Evolutionary conservation across 257 asterid species (phyloP), one percentile per base, ranked within the genome.

Genomic region (Asclepias syriaca): DNA sequence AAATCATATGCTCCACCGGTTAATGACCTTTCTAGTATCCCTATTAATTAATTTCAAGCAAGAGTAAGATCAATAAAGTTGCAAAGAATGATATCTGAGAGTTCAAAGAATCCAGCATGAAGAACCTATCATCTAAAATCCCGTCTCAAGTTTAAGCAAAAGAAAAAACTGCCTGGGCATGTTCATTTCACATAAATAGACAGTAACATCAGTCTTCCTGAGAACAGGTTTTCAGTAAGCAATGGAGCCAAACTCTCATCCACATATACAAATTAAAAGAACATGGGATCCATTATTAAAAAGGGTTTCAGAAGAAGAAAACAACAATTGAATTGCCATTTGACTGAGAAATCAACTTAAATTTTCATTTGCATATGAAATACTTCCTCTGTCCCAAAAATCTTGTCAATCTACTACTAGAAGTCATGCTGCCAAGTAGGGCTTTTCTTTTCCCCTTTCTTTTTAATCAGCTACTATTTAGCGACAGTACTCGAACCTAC

Each of bases 1-100:
- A 90, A 90, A 82, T 81, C 92, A 78, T 77, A 85, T 24, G 95
- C 90, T 5, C 92, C 90, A 67, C 95, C 96, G 68, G 91, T 89
- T 85, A 87, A 73, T 3, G 84, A 60, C 61, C 74, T 64, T 77
- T 84, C 93, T 85, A 85, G 40, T 29, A 64, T 72, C 8, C 39
- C 55, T 59, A 65, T 46, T 34, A 34, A 34, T 34, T 34, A 3
- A 34, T 34, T 74, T 70, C 13, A 57, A 73, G 21, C 59, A 75
- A 72, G 63, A 51, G 1, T 29, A 16, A 8, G 50, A 53, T 43
- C 11, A 43, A 48, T 58, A 8, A 4, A 58, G 34, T 29, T 10
- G 64, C 37, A 58, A 58, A 24, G 10, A 21, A 54, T 54, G 59
- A 12, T 16, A 1, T 10, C 64, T 24, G 4, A 24, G 11, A 10